Evolutionary conservation across 2,329 filamentous ascomycete species (phyloP), one percentile per base, ranked within the genome.

Genomic region (Talaromyces sp.): DNA sequence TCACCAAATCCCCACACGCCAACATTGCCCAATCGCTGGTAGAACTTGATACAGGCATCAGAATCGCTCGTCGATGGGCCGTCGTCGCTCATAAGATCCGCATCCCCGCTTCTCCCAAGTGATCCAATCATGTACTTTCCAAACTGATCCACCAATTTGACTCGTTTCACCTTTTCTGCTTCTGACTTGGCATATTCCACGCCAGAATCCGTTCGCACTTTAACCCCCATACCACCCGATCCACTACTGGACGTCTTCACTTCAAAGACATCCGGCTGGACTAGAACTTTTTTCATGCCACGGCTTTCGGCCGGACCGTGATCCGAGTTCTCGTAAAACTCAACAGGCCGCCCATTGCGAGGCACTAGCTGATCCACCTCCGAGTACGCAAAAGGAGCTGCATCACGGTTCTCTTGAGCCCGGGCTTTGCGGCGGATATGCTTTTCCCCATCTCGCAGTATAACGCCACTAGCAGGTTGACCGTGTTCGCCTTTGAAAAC

Each of bases 91-190:
- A 31, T 19, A 5, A 43, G 31, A 46, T 66, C 71, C 31, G 76
- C 75, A 52, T 75, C 72, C 1, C 71, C 75, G 64, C 73, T 71
- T 60, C 77, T 73, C 29, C 76, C 77, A 54, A 80, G 69, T 13
- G 75, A 75, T 51, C 79, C 78, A 62, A 80, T 79, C 80, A 82
- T 81, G 59, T 81, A 81, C 65, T 80, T 80, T 21, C 78, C 80
- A 60, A 82, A 81, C 58, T 81, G 79, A 63, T 80, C 78, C 49
- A 80, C 77, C 9, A 81, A 68, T 55, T 76, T 78, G 32, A 82
- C 73, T 24, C 77, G 73, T 65, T 78, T 80, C 63, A 80, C 73
- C 63, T 81, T 80, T 62, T 81, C 78, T 1, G 73, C 71, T 50
- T 79, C 77, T 5, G 73, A 73, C 32, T 72, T 70, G n/a, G 74